Evolutionary conservation across 1,284 basidiomycete species (phyloP).

Genomic region (Paramarasmius palmivorus): DNA sequence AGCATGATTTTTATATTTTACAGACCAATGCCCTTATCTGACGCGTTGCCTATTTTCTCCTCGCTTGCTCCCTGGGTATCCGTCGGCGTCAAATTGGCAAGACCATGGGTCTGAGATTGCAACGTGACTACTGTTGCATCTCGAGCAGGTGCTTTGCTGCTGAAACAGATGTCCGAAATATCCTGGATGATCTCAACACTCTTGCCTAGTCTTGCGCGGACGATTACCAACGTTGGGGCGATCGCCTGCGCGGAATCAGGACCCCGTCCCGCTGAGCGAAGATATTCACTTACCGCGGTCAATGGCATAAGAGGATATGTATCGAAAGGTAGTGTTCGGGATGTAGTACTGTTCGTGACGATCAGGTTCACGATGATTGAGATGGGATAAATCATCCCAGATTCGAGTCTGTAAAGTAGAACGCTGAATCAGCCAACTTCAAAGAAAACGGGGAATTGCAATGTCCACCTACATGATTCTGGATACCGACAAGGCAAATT

Average conservation of each 20-base stretch:
- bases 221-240: slow-evolving; percentile 1
- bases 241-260: not conserved
- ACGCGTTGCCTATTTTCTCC: no score
- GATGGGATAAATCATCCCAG: not conserved
- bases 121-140: no score
- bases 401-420: not conserved
- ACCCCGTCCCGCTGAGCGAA: not conserved
- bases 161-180: no score
- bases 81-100: no score
- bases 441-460: no score
- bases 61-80: no score
- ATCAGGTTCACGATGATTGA: not conserved
- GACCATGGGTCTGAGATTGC: no score
- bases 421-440: no score
- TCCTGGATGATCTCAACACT: slow-evolving; percentile 1
- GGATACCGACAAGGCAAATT: not conserved
- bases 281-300: not conserved
- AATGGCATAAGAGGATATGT: not conserved
- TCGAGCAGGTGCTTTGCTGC: no score
- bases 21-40: no score
- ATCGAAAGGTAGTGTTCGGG: not conserved
- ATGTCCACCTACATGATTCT: not conserved
- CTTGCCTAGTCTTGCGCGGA: slow-evolving; percentile 1
- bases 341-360: no score
- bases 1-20: no score